Base-by-base conservation (phyloP, 345 rosid genomes). In the Psidium friedrichsthalianum region DNA sequence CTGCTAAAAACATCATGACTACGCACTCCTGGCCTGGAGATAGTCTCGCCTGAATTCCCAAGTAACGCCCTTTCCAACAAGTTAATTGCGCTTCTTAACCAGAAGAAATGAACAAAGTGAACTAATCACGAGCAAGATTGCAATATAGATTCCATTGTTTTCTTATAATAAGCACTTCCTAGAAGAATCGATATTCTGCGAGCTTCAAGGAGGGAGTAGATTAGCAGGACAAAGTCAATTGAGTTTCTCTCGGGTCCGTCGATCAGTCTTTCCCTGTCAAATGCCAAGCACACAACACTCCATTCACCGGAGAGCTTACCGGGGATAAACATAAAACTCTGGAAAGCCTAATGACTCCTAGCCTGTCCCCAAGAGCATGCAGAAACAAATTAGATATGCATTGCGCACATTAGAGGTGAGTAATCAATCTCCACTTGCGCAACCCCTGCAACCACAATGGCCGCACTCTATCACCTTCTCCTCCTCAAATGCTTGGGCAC, bases 381-480 rank as follows among this genome's bases (percentile, higher is more conserved):
- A 58, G 87, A 24, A 55, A 84, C 80, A 84, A 58, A 69, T 27
- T 47, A 25, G 14, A 80, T 40, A 29, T 20, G 13, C 49, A 52
- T 56, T 74, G 55, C 14, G 57, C 56, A 29, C 78, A 40, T 82
- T 5, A 11, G 57, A 69, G 24, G 22, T 8, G 69, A 56, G 9
- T 51, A 20, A 24, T 88, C 91, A 94, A 89, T 96, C 97, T 36
- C 95, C 97, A 86, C 98, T 94, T 0, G 98, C 97, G 74, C 98
- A 94, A 54, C 98, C 98, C 86, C 88, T 88, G 69, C 97, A 95
- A 22, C 98, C 98, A 51, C 98, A 95, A 88, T 94, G 98, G 82
- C 94, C 96, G 29, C 97, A 94, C 88, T 94, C 98, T 24, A 95
- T 91, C 25, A 90, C 95, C 89, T 95, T 90, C 94, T 96, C 98